phyloP scores from a whole-genome alignment of 257 asterid species.

The Catharanthus roseus region DNA sequence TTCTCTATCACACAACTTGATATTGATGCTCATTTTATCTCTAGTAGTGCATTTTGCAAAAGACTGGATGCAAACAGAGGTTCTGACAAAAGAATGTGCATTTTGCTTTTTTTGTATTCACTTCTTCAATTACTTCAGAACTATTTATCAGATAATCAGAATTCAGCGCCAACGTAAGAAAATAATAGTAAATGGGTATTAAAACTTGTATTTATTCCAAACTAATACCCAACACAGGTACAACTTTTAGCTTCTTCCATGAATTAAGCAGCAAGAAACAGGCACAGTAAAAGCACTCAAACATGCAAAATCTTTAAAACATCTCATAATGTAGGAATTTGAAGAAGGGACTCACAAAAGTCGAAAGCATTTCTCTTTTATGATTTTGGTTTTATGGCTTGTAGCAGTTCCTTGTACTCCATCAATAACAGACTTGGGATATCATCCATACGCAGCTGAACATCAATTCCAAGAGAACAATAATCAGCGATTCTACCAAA shows the following conservation, averaged over 20 bases:
- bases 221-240: not conserved
- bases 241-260: not conserved
- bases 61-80: no score
- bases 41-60: no score
- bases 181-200: not conserved
- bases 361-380: not conserved
- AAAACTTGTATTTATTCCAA: not conserved
- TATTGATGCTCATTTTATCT: no score
- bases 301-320: not conserved
- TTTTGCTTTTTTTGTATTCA: no score
- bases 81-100: no score
- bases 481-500: not conserved
- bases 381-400: constrained; percentile 24
- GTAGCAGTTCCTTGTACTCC: constrained; percentile 66
- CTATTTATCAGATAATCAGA: no score
- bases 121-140: no score
- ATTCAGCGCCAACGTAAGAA: not conserved
- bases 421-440: constrained; percentile 52
- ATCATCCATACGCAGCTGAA: constrained; percentile 77
- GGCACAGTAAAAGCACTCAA: not conserved
- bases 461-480: constrained; percentile 2
- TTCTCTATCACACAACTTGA: no score
- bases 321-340: not conserved
- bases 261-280: not conserved
- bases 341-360: not conserved